Evolutionary conservation across 345 rosid species (phyloP).

Genomic region (Microthlaspi erraticum): DNA sequence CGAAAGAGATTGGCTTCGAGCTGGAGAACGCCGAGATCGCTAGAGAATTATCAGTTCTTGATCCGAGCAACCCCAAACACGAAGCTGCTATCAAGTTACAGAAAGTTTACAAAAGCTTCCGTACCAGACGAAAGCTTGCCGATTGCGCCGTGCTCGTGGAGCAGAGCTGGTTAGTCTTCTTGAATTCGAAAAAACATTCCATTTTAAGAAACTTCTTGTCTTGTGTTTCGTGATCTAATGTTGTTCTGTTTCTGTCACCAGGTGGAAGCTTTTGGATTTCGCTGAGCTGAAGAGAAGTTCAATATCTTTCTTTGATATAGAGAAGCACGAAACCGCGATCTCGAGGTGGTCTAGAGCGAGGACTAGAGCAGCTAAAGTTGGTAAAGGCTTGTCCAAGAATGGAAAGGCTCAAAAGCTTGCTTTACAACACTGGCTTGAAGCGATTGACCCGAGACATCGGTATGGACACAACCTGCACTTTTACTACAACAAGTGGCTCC

Average conservation of each 20-base stretch:
- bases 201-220: background rate
- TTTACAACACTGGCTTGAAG: constrained; percentile 96
- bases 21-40: constrained; percentile 24
- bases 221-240: constrained; percentile 37
- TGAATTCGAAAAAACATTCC: background rate
- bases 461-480: constrained; percentile 92
- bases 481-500: constrained; percentile 79
- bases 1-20: constrained; percentile 34
- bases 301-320: constrained; percentile 81
- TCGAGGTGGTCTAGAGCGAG: constrained; percentile 98
- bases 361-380: constrained; percentile 92
- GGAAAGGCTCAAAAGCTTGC: constrained; percentile 84
- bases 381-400: constrained; percentile 92
- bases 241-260: constrained; percentile 28
- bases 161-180: constrained; percentile 72
- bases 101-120: constrained; percentile 92
- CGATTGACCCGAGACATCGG: constrained; percentile 95
- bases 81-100: constrained; percentile 85
- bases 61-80: constrained; percentile 67
- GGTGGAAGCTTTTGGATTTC: constrained; percentile 95
- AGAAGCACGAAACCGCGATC: constrained; percentile 92
- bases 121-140: constrained; percentile 93
- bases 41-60: constrained; percentile 45
- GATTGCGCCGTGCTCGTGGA: constrained; percentile 93
- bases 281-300: constrained; percentile 90